These are phyloP conservation scores for Perkinsus marinus DNA, from an alignment of 169 alveolate species.

Conservation along the genomic window DNA sequence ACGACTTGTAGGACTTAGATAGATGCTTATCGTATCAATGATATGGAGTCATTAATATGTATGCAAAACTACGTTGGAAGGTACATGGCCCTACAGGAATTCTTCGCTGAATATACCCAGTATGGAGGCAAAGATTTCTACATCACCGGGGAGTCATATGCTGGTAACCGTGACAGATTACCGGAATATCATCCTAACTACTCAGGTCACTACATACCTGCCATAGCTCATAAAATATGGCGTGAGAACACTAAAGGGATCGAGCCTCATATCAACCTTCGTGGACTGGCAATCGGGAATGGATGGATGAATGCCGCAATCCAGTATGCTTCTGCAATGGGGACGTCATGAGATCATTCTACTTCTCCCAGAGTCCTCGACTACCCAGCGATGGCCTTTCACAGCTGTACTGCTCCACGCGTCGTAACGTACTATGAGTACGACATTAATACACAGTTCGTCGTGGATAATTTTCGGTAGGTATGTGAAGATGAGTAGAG, in stretches of 20 bases:
- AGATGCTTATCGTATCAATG: too few species aligned
- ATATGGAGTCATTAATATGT: too few species aligned
- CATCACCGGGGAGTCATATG: constrained; percentile 69
- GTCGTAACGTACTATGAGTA: background rate
- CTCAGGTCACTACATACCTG: constrained; percentile 31
- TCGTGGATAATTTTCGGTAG: background rate
- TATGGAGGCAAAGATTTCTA: constrained; percentile 33
- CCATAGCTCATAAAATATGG: background rate
- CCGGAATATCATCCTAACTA: too few species aligned
- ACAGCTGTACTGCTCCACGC: constrained; percentile 21
- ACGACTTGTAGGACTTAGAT: constrained; percentile 7
- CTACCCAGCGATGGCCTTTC: constrained; percentile 44
- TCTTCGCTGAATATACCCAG: constrained; percentile 35
- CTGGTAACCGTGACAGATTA: constrained; percentile 30
- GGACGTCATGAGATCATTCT: background rate
- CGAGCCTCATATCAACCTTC: constrained; percentile 24
- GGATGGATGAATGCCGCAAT: constrained; percentile 49
- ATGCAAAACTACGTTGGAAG: constrained; percentile 8
- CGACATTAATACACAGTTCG: background rate
- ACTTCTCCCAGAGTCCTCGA: background rate
- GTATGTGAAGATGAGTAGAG: background rate
- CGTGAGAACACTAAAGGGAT: background rate
- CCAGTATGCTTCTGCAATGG: constrained; percentile 17
- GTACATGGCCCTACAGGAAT: constrained; percentile 33
- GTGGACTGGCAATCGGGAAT: constrained; percentile 63